Base-by-base conservation (phyloP, 1,139 yeast species). In the Diutina catenulata region DNA sequence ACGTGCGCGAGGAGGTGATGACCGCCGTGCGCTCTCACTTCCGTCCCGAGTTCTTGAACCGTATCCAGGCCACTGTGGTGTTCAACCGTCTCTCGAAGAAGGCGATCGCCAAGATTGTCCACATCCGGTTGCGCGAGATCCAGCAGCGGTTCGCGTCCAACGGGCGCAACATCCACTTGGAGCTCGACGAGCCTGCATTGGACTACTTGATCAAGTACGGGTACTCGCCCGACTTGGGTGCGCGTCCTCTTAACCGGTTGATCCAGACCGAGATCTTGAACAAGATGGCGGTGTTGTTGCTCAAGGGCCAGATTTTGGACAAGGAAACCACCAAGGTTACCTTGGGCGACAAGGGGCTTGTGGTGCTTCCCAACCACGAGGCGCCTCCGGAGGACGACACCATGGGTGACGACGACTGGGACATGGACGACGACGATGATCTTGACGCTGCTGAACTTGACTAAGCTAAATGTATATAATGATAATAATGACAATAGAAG, bases 11-110 rank as follows among this genome's bases (percentile, higher is more conserved):
- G 38, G 65, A 73, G 46, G 97, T 91, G 7, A 78, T 88, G 94
- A 70, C 67, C 31, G 70, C 93, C 1, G 95, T 91, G n/a, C 74
- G 81, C 50, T 69, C 72, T 4, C 98, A 91, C 58, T 91, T 93
- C 75, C 77, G 96, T 59, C 98, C 99, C 5, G 99, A 93, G 60
- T 91, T 93, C 64, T 70, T 91, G 55, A 93, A 93, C 69, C 83
- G 98, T 69, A 87, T 91, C 47, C 80, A 95, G 3, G 83, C 94
- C 21, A 87, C 86, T 48, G 87, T 91, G 29, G 80, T 91, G 21
- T 91, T 91, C 72, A 91, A 91, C 70, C 75, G 94, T 50, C 72
- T 91, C 47, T 82, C 96, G 14, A 82, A 78, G 68, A 80, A 81
- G 58, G 94, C 96, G 2, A 91, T 91, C 49, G 74, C 86, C 48